Percentiles rank a stretch among this genome's conserved stretches.
Conservation (phyloP, 441 rosid species). For the Euphorbia celastroides region DNA sequence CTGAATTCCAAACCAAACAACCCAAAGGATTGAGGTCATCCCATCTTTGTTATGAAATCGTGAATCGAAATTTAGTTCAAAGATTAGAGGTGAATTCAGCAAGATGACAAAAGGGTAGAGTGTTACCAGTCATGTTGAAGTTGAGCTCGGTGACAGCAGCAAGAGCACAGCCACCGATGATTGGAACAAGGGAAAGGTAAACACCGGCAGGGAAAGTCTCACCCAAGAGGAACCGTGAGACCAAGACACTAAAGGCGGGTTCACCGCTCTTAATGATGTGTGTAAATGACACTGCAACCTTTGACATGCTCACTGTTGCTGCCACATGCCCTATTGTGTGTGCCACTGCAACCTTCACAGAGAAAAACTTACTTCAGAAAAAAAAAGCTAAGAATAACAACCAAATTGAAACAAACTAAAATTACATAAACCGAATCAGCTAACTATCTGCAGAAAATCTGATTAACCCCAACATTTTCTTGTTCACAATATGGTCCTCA, state of each 20-base stretch:
- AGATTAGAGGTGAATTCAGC: too few species aligned
- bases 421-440: not conserved
- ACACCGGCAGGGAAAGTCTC: conserved; percentile 77
- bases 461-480: not conserved
- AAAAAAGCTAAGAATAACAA: conserved; percentile 7
- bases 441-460: not conserved
- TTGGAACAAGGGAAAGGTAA: conserved; percentile 75
- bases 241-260: conserved; percentile 84
- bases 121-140: conserved; percentile 79
- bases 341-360: conserved; percentile 97
- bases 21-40: too few species aligned
- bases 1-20: conserved; percentile 32
- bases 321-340: conserved; percentile 97
- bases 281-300: conserved; percentile 93
- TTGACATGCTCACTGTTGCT: conserved; percentile 94
- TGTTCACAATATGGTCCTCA: not conserved
- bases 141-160: conserved; percentile 88
- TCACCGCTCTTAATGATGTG: conserved; percentile 93
- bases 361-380: too few species aligned
- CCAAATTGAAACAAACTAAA: conserved; percentile 19
- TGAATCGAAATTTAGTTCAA: too few species aligned
- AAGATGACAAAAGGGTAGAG: too few species aligned
- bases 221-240: conserved; percentile 67
- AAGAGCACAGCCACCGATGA: conserved; percentile 92
- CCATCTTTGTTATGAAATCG: too few species aligned